Evolutionary conservation across 2,329 filamentous ascomycete species (phyloP), one percentile per base, ranked within the genome.

Genomic region (Alternaria arbusti): DNA sequence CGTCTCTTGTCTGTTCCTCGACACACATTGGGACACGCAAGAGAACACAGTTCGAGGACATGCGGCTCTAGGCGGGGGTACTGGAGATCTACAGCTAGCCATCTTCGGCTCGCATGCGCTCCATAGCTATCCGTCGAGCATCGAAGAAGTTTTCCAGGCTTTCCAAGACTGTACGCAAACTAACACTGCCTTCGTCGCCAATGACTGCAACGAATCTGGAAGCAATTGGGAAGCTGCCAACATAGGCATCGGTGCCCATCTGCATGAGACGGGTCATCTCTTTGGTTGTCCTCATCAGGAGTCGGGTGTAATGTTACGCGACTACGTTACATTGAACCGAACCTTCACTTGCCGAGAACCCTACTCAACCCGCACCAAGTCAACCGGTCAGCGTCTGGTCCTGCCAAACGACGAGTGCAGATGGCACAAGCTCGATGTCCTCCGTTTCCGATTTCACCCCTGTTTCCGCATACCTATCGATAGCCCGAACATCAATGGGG

Each of bases 191-290:
- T 87, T 87, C 71, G 89, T 97, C 40, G 91, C 91, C 15, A 97
- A 97, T 73, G 93, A 97, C 77, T 93, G 89, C 78, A 91, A 91
- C 70, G 92, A 97, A 69, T 90, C 90, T 7, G 94, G 94, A 23
- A 97, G 92, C 76, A 96, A 90, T 50, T 98, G 95, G 95, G 95
- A 98, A 78, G 90, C 94, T n/a, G 94, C 93, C 25, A 97, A 95
- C 71, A 91, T 97, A 64, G 94, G 94, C 28, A 96, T 98, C 68
- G 95, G 95, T 8, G 94, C 93, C 10, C 95, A 98, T 79, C 81
- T 98, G 51, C 95, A 97, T 79, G 94, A 97, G 80, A 91, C 91
- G 1, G 95, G 95, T 4, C 95, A 97, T 81, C 81, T 97, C 22
- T 91, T 98, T 70, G 95, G 95, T 54, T 96, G 93, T 69, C 93